Conservation (phyloP, 2,329 filamentous ascomycete species). For the Diaporthe vexans region DNA sequence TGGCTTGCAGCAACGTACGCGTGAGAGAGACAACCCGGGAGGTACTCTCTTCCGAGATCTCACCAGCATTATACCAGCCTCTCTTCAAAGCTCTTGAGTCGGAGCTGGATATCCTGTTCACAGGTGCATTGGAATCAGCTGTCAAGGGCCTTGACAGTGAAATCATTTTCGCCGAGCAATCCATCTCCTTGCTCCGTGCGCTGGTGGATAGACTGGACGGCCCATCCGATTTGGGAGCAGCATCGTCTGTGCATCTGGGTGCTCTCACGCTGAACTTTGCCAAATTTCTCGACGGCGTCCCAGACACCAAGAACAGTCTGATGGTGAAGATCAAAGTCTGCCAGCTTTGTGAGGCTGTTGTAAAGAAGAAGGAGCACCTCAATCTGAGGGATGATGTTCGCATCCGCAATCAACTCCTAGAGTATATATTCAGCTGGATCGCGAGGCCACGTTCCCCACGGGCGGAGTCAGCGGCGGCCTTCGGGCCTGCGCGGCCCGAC, state of each 20-base stretch:
- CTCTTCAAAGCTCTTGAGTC: conserved; percentile 76
- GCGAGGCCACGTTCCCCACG: conserved; percentile 69
- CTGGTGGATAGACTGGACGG: conserved; percentile 76
- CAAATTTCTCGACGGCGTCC: conserved; percentile 72
- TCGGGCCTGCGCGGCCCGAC: conserved; percentile 64
- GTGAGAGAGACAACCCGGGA: conserved; percentile 78
- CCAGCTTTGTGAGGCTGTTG: conserved; percentile 75
- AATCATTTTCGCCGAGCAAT: conserved; percentile 77
- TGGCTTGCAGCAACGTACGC: conserved; percentile 74
- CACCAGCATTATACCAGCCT: conserved; percentile 71
- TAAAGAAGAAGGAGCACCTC: conserved; percentile 75
- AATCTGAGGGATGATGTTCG: conserved; percentile 78
- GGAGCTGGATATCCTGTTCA: conserved; percentile 74
- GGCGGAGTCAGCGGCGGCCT: conserved; percentile 55
- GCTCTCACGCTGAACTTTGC: conserved; percentile 75
- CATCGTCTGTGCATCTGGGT: conserved; percentile 75
- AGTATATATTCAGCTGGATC: conserved; percentile 79
- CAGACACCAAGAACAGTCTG: conserved; percentile 68
- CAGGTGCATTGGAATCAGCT: conserved; percentile 65
- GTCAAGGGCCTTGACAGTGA: conserved; percentile 70
- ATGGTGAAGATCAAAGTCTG: conserved; percentile 79
- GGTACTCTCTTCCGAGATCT: conserved; percentile 75
- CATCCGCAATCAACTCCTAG: conserved; percentile 77
- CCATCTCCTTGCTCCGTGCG: conserved; percentile 72
- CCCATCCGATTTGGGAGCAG: conserved; percentile 72